Conservation (phyloP, 805 yeast species). For the Teunomyces funiuensis region DNA sequence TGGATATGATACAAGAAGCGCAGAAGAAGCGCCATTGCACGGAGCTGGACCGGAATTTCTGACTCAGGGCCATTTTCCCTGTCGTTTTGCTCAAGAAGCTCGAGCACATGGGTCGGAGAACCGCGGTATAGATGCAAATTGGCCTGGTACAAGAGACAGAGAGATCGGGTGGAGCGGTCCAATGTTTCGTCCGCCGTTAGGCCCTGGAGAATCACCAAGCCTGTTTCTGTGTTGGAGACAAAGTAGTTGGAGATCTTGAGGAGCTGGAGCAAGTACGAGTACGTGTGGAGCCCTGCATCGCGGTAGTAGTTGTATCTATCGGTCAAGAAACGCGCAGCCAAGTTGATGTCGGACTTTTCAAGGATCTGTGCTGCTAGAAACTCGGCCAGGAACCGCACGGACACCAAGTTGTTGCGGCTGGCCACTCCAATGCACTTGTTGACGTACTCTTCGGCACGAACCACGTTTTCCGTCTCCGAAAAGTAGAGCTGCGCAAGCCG, state of each 20-base stretch:
- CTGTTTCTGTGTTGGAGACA: conserved; percentile 24
- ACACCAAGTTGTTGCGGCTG: conserved; percentile 24
- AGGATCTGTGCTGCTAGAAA: conserved; percentile 39
- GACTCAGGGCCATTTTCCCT: too few species aligned
- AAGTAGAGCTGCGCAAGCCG: conserved; percentile 38
- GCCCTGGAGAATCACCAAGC: conserved; percentile 16
- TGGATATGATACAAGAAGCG: conserved; percentile 14
- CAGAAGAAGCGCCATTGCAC: conserved; percentile 17
- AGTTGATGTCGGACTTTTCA: conserved; percentile 21
- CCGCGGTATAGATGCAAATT: conserved; percentile 19
- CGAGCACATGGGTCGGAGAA: conserved; percentile 9
- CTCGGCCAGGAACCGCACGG: conserved; percentile 30
- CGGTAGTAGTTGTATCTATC: conserved; percentile 20
- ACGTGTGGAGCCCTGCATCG: conserved; percentile 11
- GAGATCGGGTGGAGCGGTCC: conserved; percentile 9
- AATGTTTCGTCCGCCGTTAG: conserved; percentile 5
- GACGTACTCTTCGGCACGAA: conserved; percentile 41
- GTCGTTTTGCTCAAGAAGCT: conserved; percentile 10
- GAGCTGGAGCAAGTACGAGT: conserved; percentile 29
- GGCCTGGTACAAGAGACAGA: conserved; percentile 16
- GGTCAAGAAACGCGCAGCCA: conserved; percentile 31
- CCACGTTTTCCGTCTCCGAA: conserved; percentile 41
- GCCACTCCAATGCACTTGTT: conserved; percentile 31
- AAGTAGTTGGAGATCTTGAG: conserved; percentile 31
- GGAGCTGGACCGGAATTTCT: conserved; percentile 11